phyloP scores from a whole-genome alignment of 371 early-diverging fungal species.

The Thermomucor indicae-seudaticae region DNA sequence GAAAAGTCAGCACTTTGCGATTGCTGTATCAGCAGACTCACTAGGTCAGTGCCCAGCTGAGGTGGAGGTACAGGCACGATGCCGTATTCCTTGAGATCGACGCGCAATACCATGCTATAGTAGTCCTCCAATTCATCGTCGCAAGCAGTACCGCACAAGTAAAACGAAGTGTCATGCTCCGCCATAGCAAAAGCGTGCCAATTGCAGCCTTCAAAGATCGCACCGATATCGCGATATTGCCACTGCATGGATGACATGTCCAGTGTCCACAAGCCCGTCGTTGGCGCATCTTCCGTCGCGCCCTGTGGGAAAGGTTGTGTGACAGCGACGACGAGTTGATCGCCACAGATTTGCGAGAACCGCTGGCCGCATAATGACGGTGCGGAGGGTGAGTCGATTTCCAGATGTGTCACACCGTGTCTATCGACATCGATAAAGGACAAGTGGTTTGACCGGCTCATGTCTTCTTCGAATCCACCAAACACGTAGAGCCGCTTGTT shows the following conservation, averaged over 20 bases:
- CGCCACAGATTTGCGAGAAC: conserved; percentile 63
- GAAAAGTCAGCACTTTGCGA: conserved; percentile 52
- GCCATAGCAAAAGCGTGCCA: conserved; percentile 70
- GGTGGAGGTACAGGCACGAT: conserved; percentile 52
- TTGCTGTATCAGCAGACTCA: conserved; percentile 37
- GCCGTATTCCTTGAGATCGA: conserved; percentile 61
- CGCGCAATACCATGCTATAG: conserved; percentile 48
- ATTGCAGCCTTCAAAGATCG: conserved; percentile 43
- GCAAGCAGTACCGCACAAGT: conserved; percentile 55
- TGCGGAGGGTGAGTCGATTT: conserved; percentile 47
- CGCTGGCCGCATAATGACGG: conserved; percentile 64
- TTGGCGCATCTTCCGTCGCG: conserved; percentile 11
- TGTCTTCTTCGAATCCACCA: conserved; percentile 62
- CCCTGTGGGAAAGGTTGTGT: conserved; percentile 44
- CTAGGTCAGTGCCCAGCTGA: conserved; percentile 52
- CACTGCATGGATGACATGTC: conserved; percentile 62
- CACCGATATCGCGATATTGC: conserved; percentile 53
- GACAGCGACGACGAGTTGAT: conserved; percentile 57
- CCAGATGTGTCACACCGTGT: conserved; percentile 43
- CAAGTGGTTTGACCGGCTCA: conserved; percentile 58
- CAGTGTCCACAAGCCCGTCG: conserved; percentile 60
- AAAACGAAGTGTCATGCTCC: conserved; percentile 48
- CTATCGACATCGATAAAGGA: conserved; percentile 53
- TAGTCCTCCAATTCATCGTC: conserved; percentile 58
- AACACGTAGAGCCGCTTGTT: conserved; percentile 57